Evolutionary conservation across 257 asterid species (phyloP), one percentile per base, ranked within the genome.

Genomic region (Solanum lycopersicoides): DNA sequence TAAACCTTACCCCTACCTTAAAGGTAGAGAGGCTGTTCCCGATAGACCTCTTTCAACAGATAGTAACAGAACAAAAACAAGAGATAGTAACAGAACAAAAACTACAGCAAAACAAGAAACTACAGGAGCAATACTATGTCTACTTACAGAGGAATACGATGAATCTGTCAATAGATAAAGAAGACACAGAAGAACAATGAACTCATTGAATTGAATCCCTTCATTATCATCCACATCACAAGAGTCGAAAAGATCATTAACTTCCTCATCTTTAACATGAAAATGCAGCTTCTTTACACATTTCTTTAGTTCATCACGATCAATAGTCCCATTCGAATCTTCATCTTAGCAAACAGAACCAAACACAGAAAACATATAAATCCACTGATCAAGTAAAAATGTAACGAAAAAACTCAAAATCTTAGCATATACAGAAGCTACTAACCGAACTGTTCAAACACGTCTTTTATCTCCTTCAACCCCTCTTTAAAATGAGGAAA

Each of bases 151-250:
- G 9, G 93, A 75, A 83, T 87, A 32, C 1, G 90, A 88, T 75
- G 82, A 69, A 63, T 90, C 92, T 74, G 30, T 63, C 84, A 90
- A 91, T 88, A 92, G 87, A 92, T 90, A 90, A 45, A 86, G 84
- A 63, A 92, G 91, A 75, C 92, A 93, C 14, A 92, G 87, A 87
- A 93, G 92, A 87, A 90, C 94, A 71, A 90, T 92, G 47, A 93
- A 92, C 93, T 91, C 95, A 1, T 89, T 91, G 83, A 93, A 89
- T 69, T 91, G 93, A 82, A 93, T 92, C 87, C 93, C 92, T 86
- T 92, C 86, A 9, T 73, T 90, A 32, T 88, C 92, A 86, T 93
- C 87, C 76, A 91, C 88, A 82, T 92, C 95, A 79, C 93, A 91
- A 15, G 91, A 90, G 76, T 75, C 14, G 66, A 90, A 88, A 85